Conservation (phyloP, 345 rosid species). For the Rhizophora apiculata region DNA sequence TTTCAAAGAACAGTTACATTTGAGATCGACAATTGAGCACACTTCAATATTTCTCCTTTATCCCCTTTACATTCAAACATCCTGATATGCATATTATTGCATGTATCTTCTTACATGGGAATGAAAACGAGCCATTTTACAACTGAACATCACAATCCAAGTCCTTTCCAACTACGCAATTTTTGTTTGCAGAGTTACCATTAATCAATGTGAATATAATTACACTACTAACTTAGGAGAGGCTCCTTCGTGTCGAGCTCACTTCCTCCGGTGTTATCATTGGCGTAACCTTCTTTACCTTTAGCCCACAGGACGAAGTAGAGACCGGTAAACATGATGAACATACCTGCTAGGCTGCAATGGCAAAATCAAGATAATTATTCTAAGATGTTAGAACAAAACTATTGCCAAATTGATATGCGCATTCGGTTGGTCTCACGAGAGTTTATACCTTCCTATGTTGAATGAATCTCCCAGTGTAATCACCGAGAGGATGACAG, state of each 20-base stretch:
- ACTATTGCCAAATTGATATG: too few relatives aligned
- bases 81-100: too few relatives aligned
- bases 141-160: background rate
- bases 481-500: slow-evolving; percentile 54
- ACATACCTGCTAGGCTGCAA: slow-evolving; percentile 80
- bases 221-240: slow-evolving; percentile 49
- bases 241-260: slow-evolving; percentile 59
- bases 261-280: slow-evolving; percentile 31
- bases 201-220: background rate
- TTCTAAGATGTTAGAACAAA: too few relatives aligned
- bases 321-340: slow-evolving; percentile 71
- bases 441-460: slow-evolving; percentile 60
- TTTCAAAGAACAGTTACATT: too few relatives aligned
- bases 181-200: too few relatives aligned
- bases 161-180: background rate
- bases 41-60: too few relatives aligned
- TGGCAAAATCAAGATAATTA: background rate
- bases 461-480: slow-evolving; percentile 59
- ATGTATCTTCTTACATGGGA: background rate
- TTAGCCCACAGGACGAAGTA: slow-evolving; percentile 91
- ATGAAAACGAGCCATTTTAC: background rate
- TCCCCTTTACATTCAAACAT: too few relatives aligned
- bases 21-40: too few relatives aligned
- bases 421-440: background rate
- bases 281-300: slow-evolving; percentile 56